A percentile compares a stretch with the other conserved stretches of the same genome.
Conservation (phyloP, 1,284 basidiomycete species). For the Leccinum brunneo-olivaceum region DNA sequence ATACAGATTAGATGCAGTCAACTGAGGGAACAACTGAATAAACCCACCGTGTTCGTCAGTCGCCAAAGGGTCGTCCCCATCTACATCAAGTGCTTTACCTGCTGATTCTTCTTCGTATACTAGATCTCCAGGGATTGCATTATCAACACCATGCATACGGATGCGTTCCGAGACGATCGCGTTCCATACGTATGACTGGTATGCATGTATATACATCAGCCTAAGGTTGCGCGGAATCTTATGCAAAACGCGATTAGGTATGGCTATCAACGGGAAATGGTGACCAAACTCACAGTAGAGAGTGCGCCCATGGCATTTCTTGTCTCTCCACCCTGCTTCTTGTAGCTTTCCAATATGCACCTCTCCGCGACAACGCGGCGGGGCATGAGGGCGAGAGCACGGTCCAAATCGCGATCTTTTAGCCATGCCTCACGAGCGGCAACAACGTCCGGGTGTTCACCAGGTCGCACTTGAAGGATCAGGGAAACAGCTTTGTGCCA, state of each 20-base stretch:
- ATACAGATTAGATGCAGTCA: conserved; percentile 7
- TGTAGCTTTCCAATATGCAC: conserved; percentile 85
- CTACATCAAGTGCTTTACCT: conserved; percentile 24
- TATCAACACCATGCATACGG: conserved; percentile 66
- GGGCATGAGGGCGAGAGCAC: conserved; percentile 79
- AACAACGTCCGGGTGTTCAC: conserved; percentile 84
- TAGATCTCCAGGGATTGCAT: conserved; percentile 82
- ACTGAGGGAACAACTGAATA: conserved; percentile 3
- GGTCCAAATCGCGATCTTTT: conserved; percentile 68
- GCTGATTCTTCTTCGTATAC: conserved; percentile 53
- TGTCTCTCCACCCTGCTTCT: conserved; percentile 70
- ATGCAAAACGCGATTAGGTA: conserved; percentile 1
- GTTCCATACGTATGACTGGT: conserved; percentile 99
- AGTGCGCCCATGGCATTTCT: conserved; percentile 83
- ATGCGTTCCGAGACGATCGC: conserved; percentile 90
- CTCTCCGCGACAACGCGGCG: conserved; percentile 88
- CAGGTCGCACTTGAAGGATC: conserved; percentile 75
- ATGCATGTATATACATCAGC: conserved; percentile 97
- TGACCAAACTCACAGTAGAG: conserved; percentile 59
- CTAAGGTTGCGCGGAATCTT: conserved; percentile 94
- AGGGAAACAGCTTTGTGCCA: conserved; percentile 86
- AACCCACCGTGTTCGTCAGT: conserved; percentile 39
- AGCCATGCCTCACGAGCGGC: conserved; percentile 80
- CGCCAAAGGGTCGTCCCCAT: conserved; percentile 32
- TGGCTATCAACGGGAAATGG: neutral